Conservation (phyloP, 2,329 filamentous ascomycete species). For the Triangularia setosa region DNA sequence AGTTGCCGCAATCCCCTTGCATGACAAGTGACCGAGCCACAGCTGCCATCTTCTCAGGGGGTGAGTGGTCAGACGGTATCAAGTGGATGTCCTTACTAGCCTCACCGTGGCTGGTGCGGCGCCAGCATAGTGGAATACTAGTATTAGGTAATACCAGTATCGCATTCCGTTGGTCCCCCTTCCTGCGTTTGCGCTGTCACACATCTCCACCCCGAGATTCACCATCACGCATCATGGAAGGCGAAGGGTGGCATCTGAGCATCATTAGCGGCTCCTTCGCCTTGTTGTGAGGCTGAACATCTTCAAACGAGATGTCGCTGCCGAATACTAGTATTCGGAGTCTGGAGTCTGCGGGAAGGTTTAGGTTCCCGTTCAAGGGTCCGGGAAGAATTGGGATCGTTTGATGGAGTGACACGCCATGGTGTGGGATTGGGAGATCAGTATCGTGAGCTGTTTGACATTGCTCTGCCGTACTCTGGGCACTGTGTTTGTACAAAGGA, state of each 20-base stretch:
- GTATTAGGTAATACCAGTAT: slow-evolving; percentile 2
- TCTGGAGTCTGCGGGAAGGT: background rate
- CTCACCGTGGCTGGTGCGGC: background rate
- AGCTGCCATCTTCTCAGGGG: background rate
- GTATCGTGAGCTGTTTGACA: too few relatives aligned
- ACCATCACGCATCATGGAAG: too few relatives aligned
- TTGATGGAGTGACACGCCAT: too few relatives aligned
- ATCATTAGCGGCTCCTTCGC: background rate
- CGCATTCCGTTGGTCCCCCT: background rate
- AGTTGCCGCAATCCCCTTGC: background rate
- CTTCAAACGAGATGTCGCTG: background rate
- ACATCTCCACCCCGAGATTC: background rate
- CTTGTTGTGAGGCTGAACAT: background rate
- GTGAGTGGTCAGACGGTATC: too few relatives aligned
- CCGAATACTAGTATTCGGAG: background rate
- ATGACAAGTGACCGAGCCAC: background rate
- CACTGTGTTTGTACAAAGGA: background rate
- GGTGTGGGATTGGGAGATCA: too few relatives aligned
- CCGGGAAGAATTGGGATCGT: too few relatives aligned
- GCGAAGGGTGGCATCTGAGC: too few relatives aligned
- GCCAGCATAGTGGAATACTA: background rate
- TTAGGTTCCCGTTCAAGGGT: background rate
- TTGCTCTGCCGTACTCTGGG: background rate
- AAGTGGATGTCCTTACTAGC: background rate
- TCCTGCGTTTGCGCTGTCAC: background rate